These are phyloP conservation scores for Talaromyces funiculosus DNA, from an alignment of 2,329 filamentous ascomycete genomes.

Conservation along the genomic window DNA sequence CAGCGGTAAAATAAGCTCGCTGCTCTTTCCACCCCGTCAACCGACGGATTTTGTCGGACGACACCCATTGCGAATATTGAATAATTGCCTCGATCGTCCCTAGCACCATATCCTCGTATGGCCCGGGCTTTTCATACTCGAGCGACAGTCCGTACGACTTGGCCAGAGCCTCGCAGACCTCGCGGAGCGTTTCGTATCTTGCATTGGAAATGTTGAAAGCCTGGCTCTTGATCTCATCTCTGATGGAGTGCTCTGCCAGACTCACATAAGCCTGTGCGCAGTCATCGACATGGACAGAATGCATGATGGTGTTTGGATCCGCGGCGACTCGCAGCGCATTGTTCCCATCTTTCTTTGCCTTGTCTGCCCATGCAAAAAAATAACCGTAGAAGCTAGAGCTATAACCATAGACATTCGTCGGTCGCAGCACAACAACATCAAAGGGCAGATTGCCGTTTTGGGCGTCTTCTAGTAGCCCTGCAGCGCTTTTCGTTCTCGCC, in stretches of 20 bases:
- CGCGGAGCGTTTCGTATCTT: constrained; percentile 5
- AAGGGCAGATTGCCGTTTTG: neutral
- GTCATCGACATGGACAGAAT: constrained; percentile 10
- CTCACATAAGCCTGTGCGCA: constrained; percentile 8
- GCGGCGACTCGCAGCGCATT: neutral
- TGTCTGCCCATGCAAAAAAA: constrained; percentile 8
- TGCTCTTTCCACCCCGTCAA: constrained; percentile 11
- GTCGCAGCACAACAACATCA: constrained; percentile 8
- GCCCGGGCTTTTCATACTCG: neutral
- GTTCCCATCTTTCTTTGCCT: neutral
- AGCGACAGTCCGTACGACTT: constrained; percentile 5
- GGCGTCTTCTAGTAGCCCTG: neutral
- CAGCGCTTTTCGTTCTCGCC: constrained; percentile 1
- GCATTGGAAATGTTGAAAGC: constrained; percentile 12
- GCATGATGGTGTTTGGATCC: constrained; percentile 9
- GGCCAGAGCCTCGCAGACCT: constrained; percentile 4
- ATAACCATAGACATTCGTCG: constrained; percentile 13
- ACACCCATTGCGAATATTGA: constrained; percentile 11
- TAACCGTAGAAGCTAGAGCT: constrained; percentile 10
- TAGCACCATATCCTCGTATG: neutral
- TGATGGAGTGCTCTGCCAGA: neutral
- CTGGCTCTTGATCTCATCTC: constrained; percentile 7
- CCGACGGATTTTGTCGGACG: constrained; percentile 7
- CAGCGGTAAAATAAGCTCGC: constrained; percentile 2
- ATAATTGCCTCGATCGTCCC: neutral